Evolutionary conservation across 495 filamentous ascomycete species (phyloP).

Genomic region (Hyaloscypha variabilis): DNA sequence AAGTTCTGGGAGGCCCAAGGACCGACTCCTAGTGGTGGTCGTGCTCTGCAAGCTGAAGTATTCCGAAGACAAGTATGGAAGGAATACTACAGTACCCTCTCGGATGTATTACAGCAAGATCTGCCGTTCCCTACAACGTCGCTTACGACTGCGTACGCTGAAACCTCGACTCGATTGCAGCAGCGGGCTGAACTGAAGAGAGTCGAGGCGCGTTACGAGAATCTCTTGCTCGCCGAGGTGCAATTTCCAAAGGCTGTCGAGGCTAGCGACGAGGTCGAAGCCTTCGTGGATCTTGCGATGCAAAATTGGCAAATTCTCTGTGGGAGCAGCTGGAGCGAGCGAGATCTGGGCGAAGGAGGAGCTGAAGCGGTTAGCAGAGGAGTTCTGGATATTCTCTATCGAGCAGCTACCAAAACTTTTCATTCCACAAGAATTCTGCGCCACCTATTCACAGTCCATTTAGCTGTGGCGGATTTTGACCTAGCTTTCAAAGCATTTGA

Average conservation of each 20-base stretch:
- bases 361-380: slow-evolving; percentile 69
- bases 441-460: slow-evolving; percentile 86
- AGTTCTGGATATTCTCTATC: slow-evolving; percentile 83
- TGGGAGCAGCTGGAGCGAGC: slow-evolving; percentile 72
- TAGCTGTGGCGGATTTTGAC: slow-evolving; percentile 82
- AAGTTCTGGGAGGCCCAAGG: slow-evolving; percentile 54
- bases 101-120: slow-evolving; percentile 59
- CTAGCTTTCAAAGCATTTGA: slow-evolving; percentile 85
- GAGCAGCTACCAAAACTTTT: slow-evolving; percentile 87
- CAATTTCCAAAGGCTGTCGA: slow-evolving; percentile 83
- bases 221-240: slow-evolving; percentile 70
- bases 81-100: slow-evolving; percentile 77
- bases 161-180: slow-evolving; percentile 60
- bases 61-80: slow-evolving; percentile 70
- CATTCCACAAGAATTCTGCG: slow-evolving; percentile 87
- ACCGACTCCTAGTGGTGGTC: slow-evolving; percentile 40
- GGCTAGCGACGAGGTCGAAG: slow-evolving; percentile 72
- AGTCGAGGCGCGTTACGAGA: slow-evolving; percentile 74
- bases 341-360: slow-evolving; percentile 78
- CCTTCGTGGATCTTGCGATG: slow-evolving; percentile 78
- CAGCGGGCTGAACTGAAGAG: slow-evolving; percentile 72
- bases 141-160: slow-evolving; percentile 38
- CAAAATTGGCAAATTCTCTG: slow-evolving; percentile 82
- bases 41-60: slow-evolving; percentile 32
- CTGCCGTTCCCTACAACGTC: slow-evolving; percentile 51